phyloP scores from a whole-genome alignment of 2,329 filamentous ascomycete species.

The Arthroderma uncinatum region DNA sequence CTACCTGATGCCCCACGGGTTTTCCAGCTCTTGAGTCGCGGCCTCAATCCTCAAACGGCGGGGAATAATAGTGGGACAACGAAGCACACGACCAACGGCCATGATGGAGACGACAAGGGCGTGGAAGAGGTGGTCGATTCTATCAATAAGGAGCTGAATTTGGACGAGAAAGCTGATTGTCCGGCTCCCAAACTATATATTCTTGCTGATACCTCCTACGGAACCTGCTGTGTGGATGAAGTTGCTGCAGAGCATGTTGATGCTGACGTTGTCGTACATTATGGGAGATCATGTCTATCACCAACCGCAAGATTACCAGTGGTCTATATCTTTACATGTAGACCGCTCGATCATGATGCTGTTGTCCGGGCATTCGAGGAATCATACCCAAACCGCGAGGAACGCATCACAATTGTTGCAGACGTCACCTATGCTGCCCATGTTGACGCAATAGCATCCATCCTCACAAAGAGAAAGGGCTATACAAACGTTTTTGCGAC shows the following conservation, averaged over 20 bases:
- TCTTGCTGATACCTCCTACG: slow-evolving; percentile 90
- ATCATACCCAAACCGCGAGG: slow-evolving; percentile 53
- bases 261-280: slow-evolving; percentile 87
- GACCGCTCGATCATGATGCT: slow-evolving; percentile 51
- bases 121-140: slow-evolving; percentile 13
- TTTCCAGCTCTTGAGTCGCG: slow-evolving; percentile 52
- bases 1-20: slow-evolving; percentile 74
- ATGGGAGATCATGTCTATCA: slow-evolving; percentile 82
- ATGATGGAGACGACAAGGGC: slow-evolving; percentile 15
- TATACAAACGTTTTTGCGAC: slow-evolving; percentile 62
- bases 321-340: slow-evolving; percentile 77
- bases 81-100: slow-evolving; percentile 11
- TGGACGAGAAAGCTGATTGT: slow-evolving; percentile 1
- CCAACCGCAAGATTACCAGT: slow-evolving; percentile 80
- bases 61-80: slow-evolving; percentile 1
- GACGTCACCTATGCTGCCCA: slow-evolving; percentile 80
- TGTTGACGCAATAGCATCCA: slow-evolving; percentile 46
- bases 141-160: slow-evolving; percentile 14
- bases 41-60: slow-evolving; percentile 28
- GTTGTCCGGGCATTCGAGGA: slow-evolving; percentile 52
- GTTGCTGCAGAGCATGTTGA: slow-evolving; percentile 88
- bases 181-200: slow-evolving; percentile 55
- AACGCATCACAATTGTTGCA: slow-evolving; percentile 69
- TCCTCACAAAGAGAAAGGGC: slow-evolving; percentile 47
- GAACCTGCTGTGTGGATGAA: slow-evolving; percentile 93